phyloP scores from a whole-genome alignment of 2,329 filamentous ascomycete species.

The Hymenoscyphus albidus region DNA sequence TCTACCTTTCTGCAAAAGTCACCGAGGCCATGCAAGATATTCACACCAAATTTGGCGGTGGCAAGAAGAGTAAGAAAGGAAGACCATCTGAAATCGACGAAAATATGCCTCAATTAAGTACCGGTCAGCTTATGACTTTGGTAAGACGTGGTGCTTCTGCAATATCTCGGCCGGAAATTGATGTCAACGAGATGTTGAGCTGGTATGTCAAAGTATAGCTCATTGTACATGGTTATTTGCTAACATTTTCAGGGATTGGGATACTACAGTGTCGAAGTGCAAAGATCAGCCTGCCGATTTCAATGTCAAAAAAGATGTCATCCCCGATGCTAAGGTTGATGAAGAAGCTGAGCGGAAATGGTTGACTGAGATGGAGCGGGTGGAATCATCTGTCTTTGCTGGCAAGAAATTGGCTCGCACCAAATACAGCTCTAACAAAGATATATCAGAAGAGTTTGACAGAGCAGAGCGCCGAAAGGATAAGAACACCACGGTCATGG shows the following conservation, averaged over 20 bases:
- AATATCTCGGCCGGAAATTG: conserved; percentile 48
- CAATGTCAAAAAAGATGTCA: conserved; percentile 35
- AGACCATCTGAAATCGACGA: conserved; percentile 34
- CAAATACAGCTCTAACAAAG: conserved; percentile 31
- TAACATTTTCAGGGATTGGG: conserved; percentile 41
- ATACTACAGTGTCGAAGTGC: conserved; percentile 50
- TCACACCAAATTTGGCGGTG: conserved; percentile 38
- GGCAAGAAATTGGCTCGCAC: conserved; percentile 46
- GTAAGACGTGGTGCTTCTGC: conserved; percentile 52
- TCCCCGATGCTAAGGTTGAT: conserved; percentile 33
- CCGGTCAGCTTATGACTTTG: conserved; percentile 49
- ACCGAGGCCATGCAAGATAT: conserved; percentile 55
- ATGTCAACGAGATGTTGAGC: conserved; percentile 53
- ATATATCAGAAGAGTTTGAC: conserved; percentile 39
- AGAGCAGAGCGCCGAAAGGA: conserved; percentile 48
- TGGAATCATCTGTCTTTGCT: conserved; percentile 54
- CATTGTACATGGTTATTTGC: not conserved
- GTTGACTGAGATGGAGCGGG: conserved; percentile 52
- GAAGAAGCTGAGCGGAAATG: conserved; percentile 51
- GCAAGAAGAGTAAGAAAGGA: conserved; percentile 33
- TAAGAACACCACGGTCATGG: conserved; percentile 55
- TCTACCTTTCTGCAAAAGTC: conserved; percentile 58
- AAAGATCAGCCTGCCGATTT: conserved; percentile 47
- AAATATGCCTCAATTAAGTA: conserved; percentile 49
- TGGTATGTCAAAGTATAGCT: conserved; percentile 36